Percentiles rank a stretch among this genome's conserved stretches.
Conservation (phyloP, 148 eudicot genomes). For the Bassia scoparia region DNA sequence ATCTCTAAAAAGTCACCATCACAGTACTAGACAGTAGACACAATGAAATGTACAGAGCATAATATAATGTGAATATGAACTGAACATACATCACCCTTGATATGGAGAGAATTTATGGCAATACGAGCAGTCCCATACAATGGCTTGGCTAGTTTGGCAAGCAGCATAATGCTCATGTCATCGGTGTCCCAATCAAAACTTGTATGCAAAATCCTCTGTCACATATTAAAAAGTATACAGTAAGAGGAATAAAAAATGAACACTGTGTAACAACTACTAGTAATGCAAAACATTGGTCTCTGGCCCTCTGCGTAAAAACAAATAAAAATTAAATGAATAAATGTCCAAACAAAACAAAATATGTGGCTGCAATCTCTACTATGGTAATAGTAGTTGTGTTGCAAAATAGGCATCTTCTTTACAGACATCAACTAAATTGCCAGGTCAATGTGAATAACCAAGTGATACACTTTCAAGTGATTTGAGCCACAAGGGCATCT, state of each 20-base stretch:
- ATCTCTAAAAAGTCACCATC: neutral
- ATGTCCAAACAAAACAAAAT: no score
- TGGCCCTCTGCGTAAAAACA: no score
- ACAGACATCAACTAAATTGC: no score
- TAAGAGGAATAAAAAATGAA: neutral
- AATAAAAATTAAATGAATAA: no score
- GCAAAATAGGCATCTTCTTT: no score
- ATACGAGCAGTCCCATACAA: slow-evolving; percentile 92
- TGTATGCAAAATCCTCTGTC: slow-evolving; percentile 64
- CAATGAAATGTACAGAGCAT: neutral
- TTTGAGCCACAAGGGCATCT: no score
- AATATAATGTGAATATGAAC: no score
- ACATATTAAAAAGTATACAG: slow-evolving; percentile 12
- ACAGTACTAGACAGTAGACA: neutral
- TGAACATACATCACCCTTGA: slow-evolving; percentile 94
- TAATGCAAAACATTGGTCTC: neutral
- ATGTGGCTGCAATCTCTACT: no score
- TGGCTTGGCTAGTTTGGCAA: slow-evolving; percentile 86
- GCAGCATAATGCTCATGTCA: slow-evolving; percentile 77
- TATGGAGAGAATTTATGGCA: slow-evolving; percentile 68
- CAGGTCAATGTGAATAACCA: no score
- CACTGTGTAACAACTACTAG: neutral
- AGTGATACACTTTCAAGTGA: no score
- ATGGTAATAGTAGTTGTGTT: no score
- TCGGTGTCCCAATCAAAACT: slow-evolving; percentile 89